Base-by-base conservation (phyloP, 179 eudicot genomes). In the Sideroxylon spinosum region DNA sequence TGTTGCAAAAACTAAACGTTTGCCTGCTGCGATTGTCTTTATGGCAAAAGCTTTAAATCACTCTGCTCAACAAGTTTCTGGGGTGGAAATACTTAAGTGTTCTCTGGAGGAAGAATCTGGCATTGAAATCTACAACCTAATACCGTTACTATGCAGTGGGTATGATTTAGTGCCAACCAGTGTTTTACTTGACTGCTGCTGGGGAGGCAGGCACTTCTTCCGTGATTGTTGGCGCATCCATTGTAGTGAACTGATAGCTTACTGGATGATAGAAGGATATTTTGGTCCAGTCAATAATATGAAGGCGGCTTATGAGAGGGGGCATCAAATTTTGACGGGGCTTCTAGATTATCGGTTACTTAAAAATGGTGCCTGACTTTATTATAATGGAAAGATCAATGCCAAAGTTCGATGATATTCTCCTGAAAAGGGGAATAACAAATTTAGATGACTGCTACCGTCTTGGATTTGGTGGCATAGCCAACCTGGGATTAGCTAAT, bases 231-330 rank as follows among this genome's bases (percentile, higher is more conserved):
- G 69, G 50, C 25, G 80, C 16, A 48, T 82, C 14, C 83, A 84
- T 26, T 80, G 78, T 75, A 84, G 66, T 28, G 85, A 82, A 70
- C 57, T 86, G 66, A 86, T 84, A 80, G 65, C 82, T 71, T 78
- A 78, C 78, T 86, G 85, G 89, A 82, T 86, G 11, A n/a, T 86
- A 48, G 87, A 87, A 81, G 89, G 87, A 9, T 85, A 13, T 53
- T 61, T 87, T 23, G 82, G 83, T 12, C 49, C 23, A 7, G 12
- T 60, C 0, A 67, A 60, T 59, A 66, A 49, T 20, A 70, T 82
- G 17, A 37, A 81, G 68, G 73, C 82, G 57, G 78, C 84, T 59
- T 85, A 82, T 61, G 26, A 56, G 61, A 56, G 25, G 63, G 89
- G 85, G 0, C 89, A 85, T 29, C 49, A 10, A 20, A 17, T 74